Evolutionary conservation across 768 basidiomycete genomes (phyloP).

Genomic region (Cubamyces sp.): DNA sequence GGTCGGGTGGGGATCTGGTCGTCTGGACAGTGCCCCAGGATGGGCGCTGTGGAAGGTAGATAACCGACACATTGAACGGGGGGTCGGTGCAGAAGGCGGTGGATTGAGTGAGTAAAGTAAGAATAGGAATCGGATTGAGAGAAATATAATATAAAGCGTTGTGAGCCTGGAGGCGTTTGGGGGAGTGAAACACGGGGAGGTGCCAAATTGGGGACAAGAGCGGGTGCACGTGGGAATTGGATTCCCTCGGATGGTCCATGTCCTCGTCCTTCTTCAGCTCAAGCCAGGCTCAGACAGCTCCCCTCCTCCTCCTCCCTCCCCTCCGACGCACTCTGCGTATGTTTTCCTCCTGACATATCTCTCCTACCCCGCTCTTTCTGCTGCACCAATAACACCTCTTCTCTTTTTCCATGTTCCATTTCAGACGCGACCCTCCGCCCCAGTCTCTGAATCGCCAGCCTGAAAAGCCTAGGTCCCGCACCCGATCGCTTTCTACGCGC

Average conservation of each 20-base stretch:
- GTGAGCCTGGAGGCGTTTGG: slow-evolving; percentile 7
- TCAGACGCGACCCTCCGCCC: slow-evolving; percentile 22
- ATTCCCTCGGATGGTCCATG: neutral
- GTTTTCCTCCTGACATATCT: slow-evolving; percentile 7
- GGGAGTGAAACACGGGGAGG: slow-evolving; percentile 13
- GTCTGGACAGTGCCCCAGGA: neutral
- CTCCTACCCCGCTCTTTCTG: too few species aligned
- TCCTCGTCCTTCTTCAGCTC: slow-evolving; percentile 6
- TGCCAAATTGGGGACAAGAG: slow-evolving; percentile 25
- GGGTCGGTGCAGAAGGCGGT: neutral
- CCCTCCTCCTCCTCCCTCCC: slow-evolving; percentile 6
- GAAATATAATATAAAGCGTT: slow-evolving; percentile 2
- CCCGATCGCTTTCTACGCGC: slow-evolving; percentile 19
- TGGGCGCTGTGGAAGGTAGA: neutral
- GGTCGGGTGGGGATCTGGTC: neutral
- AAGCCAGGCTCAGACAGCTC: neutral
- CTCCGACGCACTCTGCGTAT: too few species aligned
- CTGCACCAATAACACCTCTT: neutral
- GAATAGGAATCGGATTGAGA: neutral
- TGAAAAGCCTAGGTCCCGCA: slow-evolving; percentile 22
- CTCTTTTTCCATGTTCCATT: slow-evolving; percentile 23
- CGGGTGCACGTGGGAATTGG: slow-evolving; percentile 23
- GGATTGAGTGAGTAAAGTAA: neutral
- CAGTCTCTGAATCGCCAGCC: slow-evolving; percentile 19
- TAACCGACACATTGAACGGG: neutral